Percentiles rank a stretch among this genome's conserved stretches.
phyloP scores from a whole-genome alignment of 1,139 yeast genomes.

The Geotrichum macrosporum region DNA sequence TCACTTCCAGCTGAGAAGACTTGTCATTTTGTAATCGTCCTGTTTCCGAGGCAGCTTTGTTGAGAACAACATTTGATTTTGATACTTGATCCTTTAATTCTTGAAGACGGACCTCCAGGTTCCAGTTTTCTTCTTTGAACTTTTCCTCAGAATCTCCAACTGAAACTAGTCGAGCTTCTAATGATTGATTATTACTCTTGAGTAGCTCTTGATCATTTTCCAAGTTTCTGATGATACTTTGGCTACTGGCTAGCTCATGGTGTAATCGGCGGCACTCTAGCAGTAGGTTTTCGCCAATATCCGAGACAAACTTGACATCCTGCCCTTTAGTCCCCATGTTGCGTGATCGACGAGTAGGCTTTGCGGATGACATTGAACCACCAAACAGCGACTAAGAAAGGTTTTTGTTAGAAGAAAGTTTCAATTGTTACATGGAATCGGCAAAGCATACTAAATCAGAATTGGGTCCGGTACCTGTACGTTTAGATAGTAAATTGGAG shows the following conservation, averaged over 20 bases:
- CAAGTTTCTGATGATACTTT: constrained; percentile 24
- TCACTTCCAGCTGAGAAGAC: constrained; percentile 34
- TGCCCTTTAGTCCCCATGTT: constrained; percentile 29
- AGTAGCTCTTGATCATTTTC: constrained; percentile 45
- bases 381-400: constrained; percentile 17
- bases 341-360: constrained; percentile 14
- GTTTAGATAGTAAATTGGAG: constrained; percentile 10
- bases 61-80: constrained; percentile 29
- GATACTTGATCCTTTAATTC: constrained; percentile 46
- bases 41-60: constrained; percentile 31
- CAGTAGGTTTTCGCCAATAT: constrained; percentile 72
- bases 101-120: constrained; percentile 57
- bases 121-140: constrained; percentile 73
- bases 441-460: constrained; percentile 13
- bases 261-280: constrained; percentile 68
- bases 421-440: neutral
- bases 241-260: constrained; percentile 10
- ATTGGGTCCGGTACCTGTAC: constrained; percentile 9
- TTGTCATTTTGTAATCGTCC: constrained; percentile 29
- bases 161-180: constrained; percentile 37
- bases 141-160: constrained; percentile 45
- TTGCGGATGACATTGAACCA: constrained; percentile 11
- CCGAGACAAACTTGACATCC: constrained; percentile 78
- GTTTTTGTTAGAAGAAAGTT: neutral
- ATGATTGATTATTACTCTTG: constrained; percentile 38